Evolutionary conservation across 23 red algal species (phyloP), one percentile per base, ranked within the genome.

Genomic region (Cyanidiococcus yangmingshanensis): DNA sequence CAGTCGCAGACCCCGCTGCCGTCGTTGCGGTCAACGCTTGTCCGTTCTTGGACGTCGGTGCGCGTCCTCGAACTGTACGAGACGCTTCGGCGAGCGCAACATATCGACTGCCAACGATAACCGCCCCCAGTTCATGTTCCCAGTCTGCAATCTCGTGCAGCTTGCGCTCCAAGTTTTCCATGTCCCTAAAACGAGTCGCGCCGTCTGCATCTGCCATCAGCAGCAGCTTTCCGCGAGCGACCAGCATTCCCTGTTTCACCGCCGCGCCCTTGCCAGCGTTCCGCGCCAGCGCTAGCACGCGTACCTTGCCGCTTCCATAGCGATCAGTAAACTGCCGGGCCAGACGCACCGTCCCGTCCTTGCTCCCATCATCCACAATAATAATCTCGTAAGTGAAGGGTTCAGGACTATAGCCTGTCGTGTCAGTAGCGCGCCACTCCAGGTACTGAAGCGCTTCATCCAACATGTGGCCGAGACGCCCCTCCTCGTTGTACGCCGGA

Each of bases 151-250:
- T 77, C 33, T 39, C 76, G 63, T 35, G 63, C 63, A 71, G 7
- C 63, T 25, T 35, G 3, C 26, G 18, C 36, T 89, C 85, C 38
- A 95, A 58, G 32, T 59, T n/a, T 37, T 85, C 82, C 58, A 90
- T 40, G 18, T 96, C 92, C 30, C 76, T 38, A 71, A 96, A 96
- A 2, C 82, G 77, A 0, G 92, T 96, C 75, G 92, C 92, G 2
- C 84, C 92, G 77, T 96, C 92, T 1, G 92, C 92, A 82, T 96
- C 92, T 17, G 87, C 92, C 92, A 96, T 96, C 45, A 96, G 79
- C 37, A 96, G 41, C 32, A 80, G 75, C 24, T 50, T 58, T 1
- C 92, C 92, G 27, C 84, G 84, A 18, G 84, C 71, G 1, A 59
- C 76, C 39, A 88, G 41, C 26, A 88, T 84, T 34, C 92, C 92